Base-by-base conservation (phyloP, 2,329 filamentous ascomycete genomes). In the Xylariaceae sp. region DNA sequence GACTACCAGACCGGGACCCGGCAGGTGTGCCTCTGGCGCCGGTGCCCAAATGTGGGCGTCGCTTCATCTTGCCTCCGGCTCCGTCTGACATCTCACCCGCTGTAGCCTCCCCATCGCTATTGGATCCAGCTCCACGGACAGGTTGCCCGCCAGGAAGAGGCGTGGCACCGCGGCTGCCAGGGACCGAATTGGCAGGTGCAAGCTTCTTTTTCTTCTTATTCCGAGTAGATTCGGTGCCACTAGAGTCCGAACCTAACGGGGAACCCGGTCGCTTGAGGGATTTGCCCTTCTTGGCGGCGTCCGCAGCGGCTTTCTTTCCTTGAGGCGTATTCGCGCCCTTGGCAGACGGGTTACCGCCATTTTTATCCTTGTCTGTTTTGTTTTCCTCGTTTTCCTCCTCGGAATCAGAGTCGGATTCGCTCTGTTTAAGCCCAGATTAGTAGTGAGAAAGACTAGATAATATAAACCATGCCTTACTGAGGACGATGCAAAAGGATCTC, bases 181-280 rank as follows among this genome's bases (percentile, higher is more conserved):
- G 74, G 2, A 76, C 68, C 13, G 78, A 78, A 15, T 74, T 70
- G 5, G 53, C 55, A 13, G 61, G 55, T 1, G 72, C 71, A 12
- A 54, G 47, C 13, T 60, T 60, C 57, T 83, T 80, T 68, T 87
- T 87, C 74, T 86, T 88, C 67, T 87, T 83, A 68, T 94, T 91
- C 61, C 87, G 86, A 21, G 85, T 83, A 0, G 89, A 92, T 69
- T 97, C 92, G 63, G 92, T 95, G 49, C 90, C 92, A 68, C 90
- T 95, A 9, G 90, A 90, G 68, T 97, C 92, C 1, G 91, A 96
- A 30, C 88, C 79, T 60, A 92, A 87, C 2, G 92, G 90, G 15
- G 91, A 96, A 16, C 91, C 90, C 30, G 89, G 81, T 29, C 92
- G 85, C 74, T 96, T 96, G 49, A 92, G 80, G 30, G 77, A 79